Percentiles rank a stretch among this genome's conserved stretches.
These are phyloP conservation scores for Oidiodendron maius DNA, from an alignment of 495 filamentous ascomycete genomes.

Conservation along the genomic window DNA sequence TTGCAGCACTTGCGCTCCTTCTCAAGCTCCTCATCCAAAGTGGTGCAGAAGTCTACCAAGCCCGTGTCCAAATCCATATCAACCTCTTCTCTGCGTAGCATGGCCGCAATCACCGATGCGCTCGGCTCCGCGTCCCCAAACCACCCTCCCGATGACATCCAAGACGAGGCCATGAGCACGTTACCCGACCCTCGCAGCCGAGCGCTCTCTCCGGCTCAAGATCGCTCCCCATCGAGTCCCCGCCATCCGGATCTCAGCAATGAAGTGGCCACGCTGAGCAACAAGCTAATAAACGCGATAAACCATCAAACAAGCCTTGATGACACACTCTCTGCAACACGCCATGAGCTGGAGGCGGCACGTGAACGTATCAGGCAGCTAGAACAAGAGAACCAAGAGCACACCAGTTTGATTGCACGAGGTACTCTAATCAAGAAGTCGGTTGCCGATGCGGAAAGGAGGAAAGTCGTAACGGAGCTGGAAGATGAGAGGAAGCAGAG, in stretches of 20 bases:
- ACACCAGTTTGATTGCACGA: conserved; percentile 64
- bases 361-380: conserved; percentile 60
- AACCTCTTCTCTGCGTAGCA: conserved; percentile 11
- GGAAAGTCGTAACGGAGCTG: conserved; percentile 57
- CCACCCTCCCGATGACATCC: conserved; percentile 11
- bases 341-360: conserved; percentile 77
- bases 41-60: conserved; percentile 1
- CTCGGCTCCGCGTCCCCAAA: conserved; percentile 14
- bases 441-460: conserved; percentile 61
- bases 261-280: conserved; percentile 86
- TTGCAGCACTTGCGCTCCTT: conserved; percentile 45
- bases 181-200: conserved; percentile 25
- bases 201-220: conserved; percentile 19
- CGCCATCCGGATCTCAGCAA: conserved; percentile 33
- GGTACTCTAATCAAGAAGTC: conserved; percentile 67
- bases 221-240: conserved; percentile 6
- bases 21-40: conserved; percentile 23
- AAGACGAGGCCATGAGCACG: conserved; percentile 23
- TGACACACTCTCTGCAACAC: conserved; percentile 74
- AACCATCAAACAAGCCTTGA: conserved; percentile 94
- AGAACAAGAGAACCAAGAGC: conserved; percentile 56
- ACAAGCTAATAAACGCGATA: conserved; percentile 93
- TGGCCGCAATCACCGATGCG: conserved; percentile 16
- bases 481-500: conserved; percentile 56
- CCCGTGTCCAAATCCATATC: conserved; percentile 23